Evolutionary conservation across 1,284 basidiomycete genomes (phyloP), one percentile per base, ranked within the genome.

Genomic region (Ustilago lituana): DNA sequence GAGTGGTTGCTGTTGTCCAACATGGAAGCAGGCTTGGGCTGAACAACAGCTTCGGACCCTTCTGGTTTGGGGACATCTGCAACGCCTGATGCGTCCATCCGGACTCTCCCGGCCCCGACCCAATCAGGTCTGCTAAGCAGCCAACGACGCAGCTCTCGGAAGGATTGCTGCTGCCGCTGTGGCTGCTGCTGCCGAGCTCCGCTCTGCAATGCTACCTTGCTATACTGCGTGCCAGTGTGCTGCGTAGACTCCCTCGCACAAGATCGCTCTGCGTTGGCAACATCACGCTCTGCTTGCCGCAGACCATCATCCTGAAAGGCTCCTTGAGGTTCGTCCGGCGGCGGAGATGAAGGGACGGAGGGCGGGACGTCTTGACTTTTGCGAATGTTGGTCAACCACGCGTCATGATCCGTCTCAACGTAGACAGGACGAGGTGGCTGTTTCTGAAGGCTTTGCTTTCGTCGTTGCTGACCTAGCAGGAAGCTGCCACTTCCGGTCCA

Each of bases 1-100:
- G 75, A 77, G 35, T 73, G 73, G 75, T 36, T 77, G 36, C 47
- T 77, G 38, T 51, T 77, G 11, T 48, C 62, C 44, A 61, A 49
- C 14, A 59, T 70, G 67, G 67, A 57, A 20, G 52, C 52, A 9
- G 54, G 44, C 19, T 20, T 68, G 4, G 65, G 47, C 20, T 68
- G 65, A 29, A 12, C n/a, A 67, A 17, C 33, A 19, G 8, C 17
- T 11, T 20, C 11, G 32, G 20, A 17, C 17, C 14, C 19, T 10
- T 36, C 20, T n/a, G 27, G 14, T 12, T 29, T 17, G n/a, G n/a
- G n/a, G n/a, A n/a, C n/a, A n/a, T n/a, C n/a, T n/a, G n/a, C n/a
- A n/a, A n/a, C n/a, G n/a, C n/a, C n/a, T n/a, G n/a, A n/a, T n/a
- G n/a, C n/a, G n/a, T n/a, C n/a, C n/a, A n/a, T n/a, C n/a, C n/a